These are phyloP conservation scores for Cladophialophora bantiana DNA, from an alignment of 2,329 filamentous ascomycete genomes.

Conservation along the genomic window DNA sequence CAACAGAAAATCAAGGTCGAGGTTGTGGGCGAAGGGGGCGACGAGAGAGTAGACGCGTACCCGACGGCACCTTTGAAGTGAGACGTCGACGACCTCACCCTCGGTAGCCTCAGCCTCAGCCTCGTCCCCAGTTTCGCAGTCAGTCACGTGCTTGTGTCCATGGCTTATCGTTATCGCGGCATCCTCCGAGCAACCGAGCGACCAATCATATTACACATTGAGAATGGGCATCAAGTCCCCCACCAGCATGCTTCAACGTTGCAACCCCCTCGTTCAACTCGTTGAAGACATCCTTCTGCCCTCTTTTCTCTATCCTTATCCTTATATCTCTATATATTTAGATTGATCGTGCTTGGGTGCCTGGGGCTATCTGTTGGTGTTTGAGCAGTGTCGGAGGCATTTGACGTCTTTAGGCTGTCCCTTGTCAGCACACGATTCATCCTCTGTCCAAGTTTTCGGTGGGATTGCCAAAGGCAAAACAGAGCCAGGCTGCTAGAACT, in stretches of 20 bases:
- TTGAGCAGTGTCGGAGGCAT: not conserved
- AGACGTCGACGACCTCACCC: not conserved
- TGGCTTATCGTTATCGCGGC: conserved; percentile 11
- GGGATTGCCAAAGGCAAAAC: not conserved
- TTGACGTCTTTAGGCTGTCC: not conserved
- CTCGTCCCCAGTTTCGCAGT: conserved; percentile 1
- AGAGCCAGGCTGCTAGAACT: not conserved
- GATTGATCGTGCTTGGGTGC: not conserved
- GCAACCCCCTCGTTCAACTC: not conserved
- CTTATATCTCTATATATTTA: not conserved
- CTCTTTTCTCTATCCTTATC: not conserved
- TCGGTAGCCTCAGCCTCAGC: not conserved
- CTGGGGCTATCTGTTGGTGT: not conserved
- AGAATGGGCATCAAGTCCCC: not conserved
- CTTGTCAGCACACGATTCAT: not conserved
- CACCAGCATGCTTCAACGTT: not conserved
- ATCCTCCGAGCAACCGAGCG: not conserved
- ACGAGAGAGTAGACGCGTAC: not conserved
- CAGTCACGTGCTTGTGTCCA: conserved; percentile 1
- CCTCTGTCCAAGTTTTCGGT: not conserved
- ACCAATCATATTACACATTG: conserved; percentile 8
- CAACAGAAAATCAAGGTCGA: not conserved
- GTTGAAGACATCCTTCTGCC: not conserved
- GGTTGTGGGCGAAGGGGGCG: not conserved
- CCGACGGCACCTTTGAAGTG: not conserved